Evolutionary conservation across 371 early-diverging fungal genomes (phyloP), one percentile per base, ranked within the genome.

Genomic region (Mucor saturninus): DNA sequence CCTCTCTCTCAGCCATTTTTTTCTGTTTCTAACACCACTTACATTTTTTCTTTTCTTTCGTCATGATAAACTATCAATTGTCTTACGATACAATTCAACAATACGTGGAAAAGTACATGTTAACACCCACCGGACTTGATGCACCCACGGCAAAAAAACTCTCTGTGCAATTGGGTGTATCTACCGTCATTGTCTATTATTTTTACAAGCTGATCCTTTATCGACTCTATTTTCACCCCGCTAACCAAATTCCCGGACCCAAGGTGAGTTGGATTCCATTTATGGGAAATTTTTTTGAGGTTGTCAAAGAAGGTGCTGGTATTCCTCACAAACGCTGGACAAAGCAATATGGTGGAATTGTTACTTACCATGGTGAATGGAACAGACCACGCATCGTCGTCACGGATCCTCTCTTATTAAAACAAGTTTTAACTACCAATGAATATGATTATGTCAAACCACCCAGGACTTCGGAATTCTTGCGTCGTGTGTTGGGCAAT

Each of bases 181-280:
- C 72, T 0, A 53, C 56, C 15, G 52, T 43, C 5, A n/a, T 71
- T 31, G 55, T 43, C 13, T 71, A 71, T 13, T 56, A 43, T 29
- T 10, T 71, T 8, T 61, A 57, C 21, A 52, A 61, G 21, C 61
- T 74, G n/a, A 66, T 81, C n/a, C 43, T 86, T 9, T 72, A 80
- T 21, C 76, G 79, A 15, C 65, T 81, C 9, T 85, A 75, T 29
- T 50, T 86, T 15, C 66, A 80, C 26, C 86, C 83, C 0, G 60
- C 83, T 3, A 72, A 71, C 4, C 77, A 69, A 9, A 68, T 87
- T 5, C 89, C 89, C 14, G 89, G 89, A 0, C 89, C 89, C 13
- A 75, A 74, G 10, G 78, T 79, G 15, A 62, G 65, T 7, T 76
- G 78, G 77, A 38, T 75, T 3, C 86, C 86, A 9, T 76, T 82